Base-by-base conservation (phyloP, 2,329 filamentous ascomycete genomes). In the Phoma herbarum region DNA sequence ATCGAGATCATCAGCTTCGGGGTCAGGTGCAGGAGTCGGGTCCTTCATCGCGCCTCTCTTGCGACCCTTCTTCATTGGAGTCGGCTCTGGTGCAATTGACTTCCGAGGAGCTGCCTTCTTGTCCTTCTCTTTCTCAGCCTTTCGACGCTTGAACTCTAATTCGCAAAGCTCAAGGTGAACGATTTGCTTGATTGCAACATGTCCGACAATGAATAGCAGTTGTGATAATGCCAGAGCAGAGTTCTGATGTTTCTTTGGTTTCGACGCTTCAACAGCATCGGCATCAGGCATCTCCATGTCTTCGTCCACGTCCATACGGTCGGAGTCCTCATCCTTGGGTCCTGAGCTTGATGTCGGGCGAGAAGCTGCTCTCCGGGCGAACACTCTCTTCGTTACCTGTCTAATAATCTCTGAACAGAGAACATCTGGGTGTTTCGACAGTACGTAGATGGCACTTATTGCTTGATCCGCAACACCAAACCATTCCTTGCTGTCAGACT, bases 141-240 rank as follows among this genome's bases (percentile, higher is more conserved):
- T 99, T 65, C 94, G 87, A 52, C 94, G 90, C 82, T 99, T 99
- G 79, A 99, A 99, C 77, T 99, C 95, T 48, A 95, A 87, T 74
- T 99, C 95, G 75, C 93, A 97, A n/a, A 98, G 84, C 71, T 99
- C 95, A 11, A 99, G 86, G 75, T 99, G 95, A 0, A 99, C 96
- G 68, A 99, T 99, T 75, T 99, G 96, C 80, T 99, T 99, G 74
- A 99, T 95, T 14, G 95, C 95, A 46, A 98, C 91, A 72, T 99
- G 95, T 0, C 95, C 95, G 28, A 98, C 94, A 33, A 97, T 90
- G 74, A 98, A 98, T 0, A 99, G 83, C 2, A 99, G 84, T 71
- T 98, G 95, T 0, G 95, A 97, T 2, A 99, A 83, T 0, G 87
- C 88, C 45, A 93, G 84, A 1, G 92, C 88, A 4, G 88, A 86